Conservation (phyloP, 352 stramenopile genomes). For the Phytophthora hybrid region DNA sequence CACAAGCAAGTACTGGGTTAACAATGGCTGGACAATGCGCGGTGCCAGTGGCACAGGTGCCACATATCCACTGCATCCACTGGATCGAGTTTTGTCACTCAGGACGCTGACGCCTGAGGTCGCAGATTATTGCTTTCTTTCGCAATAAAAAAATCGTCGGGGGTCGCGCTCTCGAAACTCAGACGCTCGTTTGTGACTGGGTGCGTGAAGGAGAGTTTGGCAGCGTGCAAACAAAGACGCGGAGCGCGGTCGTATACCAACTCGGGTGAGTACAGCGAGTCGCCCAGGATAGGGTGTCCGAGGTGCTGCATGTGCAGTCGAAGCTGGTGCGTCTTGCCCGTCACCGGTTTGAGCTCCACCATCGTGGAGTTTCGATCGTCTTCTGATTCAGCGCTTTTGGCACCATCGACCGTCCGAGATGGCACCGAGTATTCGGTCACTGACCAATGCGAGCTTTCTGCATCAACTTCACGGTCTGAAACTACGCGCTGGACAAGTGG, state of each 20-base stretch:
- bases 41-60: too few species aligned
- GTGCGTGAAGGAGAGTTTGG: constrained; percentile 51
- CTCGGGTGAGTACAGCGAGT: constrained; percentile 84
- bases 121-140: constrained; percentile 17
- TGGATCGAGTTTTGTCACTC: neutral
- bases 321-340: constrained; percentile 94
- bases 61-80: too few species aligned
- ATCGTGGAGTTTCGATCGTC: constrained; percentile 39
- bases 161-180: constrained; percentile 42
- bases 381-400: neutral
- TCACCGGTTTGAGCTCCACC: constrained; percentile 77
- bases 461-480: constrained; percentile 28
- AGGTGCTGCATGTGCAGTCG: constrained; percentile 94
- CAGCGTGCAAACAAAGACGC: constrained; percentile 63
- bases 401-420: constrained; percentile 13
- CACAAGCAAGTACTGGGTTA: neutral
- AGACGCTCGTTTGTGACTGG: constrained; percentile 49
- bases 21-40: neutral
- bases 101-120: constrained; percentile 2
- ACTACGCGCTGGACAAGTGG: constrained; percentile 66
- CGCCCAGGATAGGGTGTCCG: constrained; percentile 93
- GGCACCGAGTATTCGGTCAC: constrained; percentile 44
- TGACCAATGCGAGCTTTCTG: constrained; percentile 42
- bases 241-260: constrained; percentile 50
- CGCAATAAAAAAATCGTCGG: constrained; percentile 28